phyloP scores from a whole-genome alignment of 164 flowering plant species.

The Vitis cinerea region DNA sequence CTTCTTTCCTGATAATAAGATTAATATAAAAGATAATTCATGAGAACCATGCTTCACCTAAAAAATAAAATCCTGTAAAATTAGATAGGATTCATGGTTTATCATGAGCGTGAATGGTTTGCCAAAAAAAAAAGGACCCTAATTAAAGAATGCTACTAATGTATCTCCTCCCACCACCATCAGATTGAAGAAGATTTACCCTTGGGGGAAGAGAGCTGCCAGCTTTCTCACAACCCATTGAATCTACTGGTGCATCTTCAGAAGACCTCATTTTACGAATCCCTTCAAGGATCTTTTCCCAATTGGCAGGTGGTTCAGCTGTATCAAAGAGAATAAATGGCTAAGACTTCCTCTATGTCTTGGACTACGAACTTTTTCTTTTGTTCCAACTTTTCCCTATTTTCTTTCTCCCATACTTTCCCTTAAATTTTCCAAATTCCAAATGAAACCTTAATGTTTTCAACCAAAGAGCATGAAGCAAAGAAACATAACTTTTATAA shows the following conservation, averaged over 20 bases:
- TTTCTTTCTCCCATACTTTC: too few species aligned
- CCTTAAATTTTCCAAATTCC: too few species aligned
- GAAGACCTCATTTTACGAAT: conserved; percentile 81
- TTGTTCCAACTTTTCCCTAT: too few species aligned
- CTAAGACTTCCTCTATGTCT: too few species aligned
- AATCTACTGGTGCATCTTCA: conserved; percentile 94
- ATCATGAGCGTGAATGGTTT: too few species aligned
- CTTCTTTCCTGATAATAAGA: conserved; percentile 73
- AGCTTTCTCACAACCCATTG: conserved; percentile 98
- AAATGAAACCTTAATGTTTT: too few species aligned
- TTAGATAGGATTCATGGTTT: too few species aligned
- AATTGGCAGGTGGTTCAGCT: conserved; percentile 70
- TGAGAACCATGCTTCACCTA: background rate
- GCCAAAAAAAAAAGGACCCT: too few species aligned
- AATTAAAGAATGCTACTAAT: background rate
- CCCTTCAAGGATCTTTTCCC: conserved; percentile 87
- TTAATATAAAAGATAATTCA: background rate
- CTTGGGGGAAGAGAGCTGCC: conserved; percentile 81
- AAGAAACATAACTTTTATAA: too few species aligned
- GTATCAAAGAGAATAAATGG: conserved; percentile 4
- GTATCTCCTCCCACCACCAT: background rate
- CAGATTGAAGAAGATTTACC: conserved; percentile 37
- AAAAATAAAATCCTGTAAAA: background rate
- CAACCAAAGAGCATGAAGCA: too few species aligned
- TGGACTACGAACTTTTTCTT: too few species aligned